phyloP scores from a whole-genome alignment of 2,329 filamentous ascomycete genomes.

The Huntiella savannae region DNA sequence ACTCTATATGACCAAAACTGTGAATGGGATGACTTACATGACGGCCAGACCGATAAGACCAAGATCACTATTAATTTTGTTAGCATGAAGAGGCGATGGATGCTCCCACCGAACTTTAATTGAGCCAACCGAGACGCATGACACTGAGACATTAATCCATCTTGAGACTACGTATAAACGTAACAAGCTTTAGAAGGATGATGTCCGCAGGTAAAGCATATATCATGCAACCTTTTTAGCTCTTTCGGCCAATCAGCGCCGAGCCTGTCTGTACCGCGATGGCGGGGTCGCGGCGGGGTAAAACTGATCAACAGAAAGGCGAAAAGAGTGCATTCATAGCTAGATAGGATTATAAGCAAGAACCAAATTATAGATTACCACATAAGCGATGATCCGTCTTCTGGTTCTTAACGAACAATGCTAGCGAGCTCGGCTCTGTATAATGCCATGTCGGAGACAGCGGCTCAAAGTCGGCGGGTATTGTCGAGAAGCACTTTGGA shows the following conservation, averaged over 20 bases:
- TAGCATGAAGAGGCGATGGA: conserved; percentile 25
- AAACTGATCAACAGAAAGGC: background rate
- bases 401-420: background rate
- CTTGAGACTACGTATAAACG: too few relatives aligned
- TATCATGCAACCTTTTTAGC: too few relatives aligned
- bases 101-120: conserved; percentile 36
- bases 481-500: conserved; percentile 15
- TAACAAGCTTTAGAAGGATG: too few relatives aligned
- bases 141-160: too few relatives aligned
- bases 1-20: background rate
- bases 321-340: too few relatives aligned
- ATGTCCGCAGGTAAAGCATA: too few relatives aligned
- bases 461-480: background rate
- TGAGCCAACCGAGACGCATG: conserved; percentile 54
- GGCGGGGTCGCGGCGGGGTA: background rate
- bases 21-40: conserved; percentile 37
- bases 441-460: background rate
- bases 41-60: conserved; percentile 85
- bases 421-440: background rate
- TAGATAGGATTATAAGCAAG: too few relatives aligned
- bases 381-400: too few relatives aligned
- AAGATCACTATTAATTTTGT: conserved; percentile 54
- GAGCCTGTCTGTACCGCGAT: background rate
- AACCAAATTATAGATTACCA: too few relatives aligned
- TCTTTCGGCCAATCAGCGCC: too few relatives aligned